Conservation (phyloP, 805 yeast genomes). For the Pichia heedii region DNA sequence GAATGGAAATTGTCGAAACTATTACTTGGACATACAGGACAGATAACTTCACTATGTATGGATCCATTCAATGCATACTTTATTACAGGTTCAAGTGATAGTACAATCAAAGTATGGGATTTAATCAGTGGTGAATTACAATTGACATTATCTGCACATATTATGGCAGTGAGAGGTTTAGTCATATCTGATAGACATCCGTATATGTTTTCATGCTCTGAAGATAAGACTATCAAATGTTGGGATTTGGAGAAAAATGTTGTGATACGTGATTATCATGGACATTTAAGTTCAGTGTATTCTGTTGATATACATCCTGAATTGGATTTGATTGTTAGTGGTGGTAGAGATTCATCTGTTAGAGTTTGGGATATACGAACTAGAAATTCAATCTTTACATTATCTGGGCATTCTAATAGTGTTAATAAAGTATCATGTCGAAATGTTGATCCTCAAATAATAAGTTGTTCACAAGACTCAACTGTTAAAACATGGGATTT, state of each 20-base stretch:
- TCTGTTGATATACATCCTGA: constrained; percentile 82
- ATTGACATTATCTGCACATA: constrained; percentile 81
- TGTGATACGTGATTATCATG: constrained; percentile 81
- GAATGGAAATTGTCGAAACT: constrained; percentile 68
- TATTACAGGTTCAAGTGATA: constrained; percentile 84
- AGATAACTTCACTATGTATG: constrained; percentile 75
- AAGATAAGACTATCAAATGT: constrained; percentile 85
- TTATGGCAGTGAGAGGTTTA: constrained; percentile 78
- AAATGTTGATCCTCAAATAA: constrained; percentile 73
- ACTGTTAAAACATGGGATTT: constrained; percentile 89
- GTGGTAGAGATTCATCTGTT: constrained; percentile 80
- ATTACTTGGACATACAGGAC: constrained; percentile 84
- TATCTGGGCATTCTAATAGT: constrained; percentile 75
- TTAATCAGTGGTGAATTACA: constrained; percentile 59
- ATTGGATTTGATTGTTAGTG: constrained; percentile 73
- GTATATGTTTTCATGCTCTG: constrained; percentile 84
- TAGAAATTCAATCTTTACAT: constrained; percentile 59
- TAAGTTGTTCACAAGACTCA: constrained; percentile 76
- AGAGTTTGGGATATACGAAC: constrained; percentile 93
- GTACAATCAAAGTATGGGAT: constrained; percentile 89
- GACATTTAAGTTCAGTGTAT: constrained; percentile 86
- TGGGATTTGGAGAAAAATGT: constrained; percentile 92
- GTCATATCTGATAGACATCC: constrained; percentile 71
- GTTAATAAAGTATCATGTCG: constrained; percentile 62
- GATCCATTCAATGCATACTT: constrained; percentile 90